phyloP scores from a whole-genome alignment of 1,284 basidiomycete species.

The Moesziomyces antarcticus region DNA sequence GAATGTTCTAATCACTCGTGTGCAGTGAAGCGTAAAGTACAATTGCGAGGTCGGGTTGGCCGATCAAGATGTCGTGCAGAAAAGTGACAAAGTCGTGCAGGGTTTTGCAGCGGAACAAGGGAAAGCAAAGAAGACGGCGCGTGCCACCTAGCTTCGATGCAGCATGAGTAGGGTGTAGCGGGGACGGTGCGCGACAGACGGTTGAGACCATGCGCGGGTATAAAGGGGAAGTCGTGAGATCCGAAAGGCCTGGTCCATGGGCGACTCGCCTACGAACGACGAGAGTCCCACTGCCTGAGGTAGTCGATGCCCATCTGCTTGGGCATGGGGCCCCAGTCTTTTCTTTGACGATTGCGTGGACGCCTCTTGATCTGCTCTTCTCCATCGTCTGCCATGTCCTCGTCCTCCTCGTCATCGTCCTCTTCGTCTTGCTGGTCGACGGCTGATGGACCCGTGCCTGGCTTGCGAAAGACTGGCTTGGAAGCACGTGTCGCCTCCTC shows the following conservation, averaged over 20 bases:
- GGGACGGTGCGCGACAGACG: too few species aligned
- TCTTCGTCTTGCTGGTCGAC: constrained; percentile 2
- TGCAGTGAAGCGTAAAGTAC: too few species aligned
- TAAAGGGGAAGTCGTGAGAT: not conserved
- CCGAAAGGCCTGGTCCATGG: not conserved
- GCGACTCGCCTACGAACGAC: constrained; percentile 4
- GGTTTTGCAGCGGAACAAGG: too few species aligned
- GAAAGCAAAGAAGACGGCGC: too few species aligned
- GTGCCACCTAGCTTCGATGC: too few species aligned
- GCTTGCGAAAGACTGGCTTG: constrained; percentile 42
- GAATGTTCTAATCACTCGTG: not conserved
- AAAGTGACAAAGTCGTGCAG: too few species aligned
- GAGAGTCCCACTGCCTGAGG: constrained; percentile 43
- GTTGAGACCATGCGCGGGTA: not conserved
- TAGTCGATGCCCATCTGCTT: constrained; percentile 52
- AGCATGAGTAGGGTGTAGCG: too few species aligned
- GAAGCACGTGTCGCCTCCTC: constrained; percentile 38
- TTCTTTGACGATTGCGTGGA: constrained; percentile 37
- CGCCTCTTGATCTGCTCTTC: constrained; percentile 39
- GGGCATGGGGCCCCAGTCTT: constrained; percentile 48
- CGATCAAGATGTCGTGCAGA: too few species aligned
- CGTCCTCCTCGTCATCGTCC: constrained; percentile 19
- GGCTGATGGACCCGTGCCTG: constrained; percentile 2
- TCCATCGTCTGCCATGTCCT: constrained; percentile 15
- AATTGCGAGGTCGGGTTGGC: not conserved